Conservation (phyloP, 1,284 basidiomycete genomes). For the Tilletia horrida region DNA sequence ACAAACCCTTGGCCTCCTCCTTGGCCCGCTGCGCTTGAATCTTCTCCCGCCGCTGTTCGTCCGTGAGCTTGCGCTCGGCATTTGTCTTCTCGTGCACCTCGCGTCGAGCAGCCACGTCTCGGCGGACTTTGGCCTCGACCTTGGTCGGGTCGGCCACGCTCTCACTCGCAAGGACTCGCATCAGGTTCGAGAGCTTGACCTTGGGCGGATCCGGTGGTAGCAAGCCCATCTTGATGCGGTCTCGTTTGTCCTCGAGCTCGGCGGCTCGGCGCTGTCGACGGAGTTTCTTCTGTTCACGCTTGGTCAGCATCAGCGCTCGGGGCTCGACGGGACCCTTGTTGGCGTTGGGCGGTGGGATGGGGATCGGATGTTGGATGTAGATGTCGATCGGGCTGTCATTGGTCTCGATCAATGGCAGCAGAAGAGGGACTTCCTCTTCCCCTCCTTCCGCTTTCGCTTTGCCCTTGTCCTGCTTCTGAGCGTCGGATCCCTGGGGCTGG, state of each 20-base stretch:
- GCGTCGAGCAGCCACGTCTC: slow-evolving; percentile 85
- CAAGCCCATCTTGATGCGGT: slow-evolving; percentile 91
- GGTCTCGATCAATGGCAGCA: slow-evolving; percentile 27
- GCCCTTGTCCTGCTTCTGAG: slow-evolving; percentile 63
- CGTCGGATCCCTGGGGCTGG: slow-evolving; percentile 58
- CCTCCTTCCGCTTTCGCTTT: slow-evolving; percentile 25
- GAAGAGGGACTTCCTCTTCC: slow-evolving; percentile 43
- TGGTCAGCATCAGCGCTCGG: slow-evolving; percentile 51
- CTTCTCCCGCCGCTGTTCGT: slow-evolving; percentile 84
- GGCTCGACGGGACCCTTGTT: slow-evolving; percentile 66
- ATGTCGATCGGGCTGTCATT: slow-evolving; percentile 76
- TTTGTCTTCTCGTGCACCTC: slow-evolving; percentile 89
- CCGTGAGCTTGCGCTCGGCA: slow-evolving; percentile 80
- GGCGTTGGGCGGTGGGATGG: slow-evolving; percentile 84
- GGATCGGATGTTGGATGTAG: slow-evolving; percentile 95
- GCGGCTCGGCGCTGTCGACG: slow-evolving; percentile 80
- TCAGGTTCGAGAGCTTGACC: slow-evolving; percentile 90
- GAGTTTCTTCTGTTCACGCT: slow-evolving; percentile 92
- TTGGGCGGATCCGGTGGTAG: slow-evolving; percentile 92
- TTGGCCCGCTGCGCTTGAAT: slow-evolving; percentile 59
- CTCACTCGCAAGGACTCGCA: slow-evolving; percentile 95
- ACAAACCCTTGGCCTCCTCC: slow-evolving; percentile 80
- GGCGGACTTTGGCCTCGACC: slow-evolving; percentile 87
- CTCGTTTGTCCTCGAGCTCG: slow-evolving; percentile 89
- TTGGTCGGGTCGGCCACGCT: slow-evolving; percentile 95